Base-by-base conservation (phyloP, 2,329 filamentous ascomycete genomes). In the Passalora sequoiae region DNA sequence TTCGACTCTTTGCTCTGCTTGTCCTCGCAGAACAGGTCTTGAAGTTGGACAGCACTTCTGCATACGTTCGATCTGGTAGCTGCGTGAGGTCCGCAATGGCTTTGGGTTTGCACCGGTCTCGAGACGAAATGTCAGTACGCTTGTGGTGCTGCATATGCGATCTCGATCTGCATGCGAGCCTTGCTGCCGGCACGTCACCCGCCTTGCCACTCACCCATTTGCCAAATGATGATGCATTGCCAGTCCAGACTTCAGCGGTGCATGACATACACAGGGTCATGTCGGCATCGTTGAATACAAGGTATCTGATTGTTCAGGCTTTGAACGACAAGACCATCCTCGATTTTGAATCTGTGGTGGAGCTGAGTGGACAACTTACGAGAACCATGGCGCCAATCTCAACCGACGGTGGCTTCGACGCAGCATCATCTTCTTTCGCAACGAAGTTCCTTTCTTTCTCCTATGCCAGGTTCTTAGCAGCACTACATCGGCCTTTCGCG, bases 81-180 rank as follows among this genome's bases (percentile, higher is more conserved):
- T 27, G 25, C 19, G 43, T 50, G 17, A 40, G 43, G 4, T 38
- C 31, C 4, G 43, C 43, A 22, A 46, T 50, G 44, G 16, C 30
- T 7, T 20, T 44, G 3, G 44, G 44, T n/a, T 21, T 50, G 4
- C 42, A 44, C 20, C 20, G 13, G 9, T 29, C 28, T 16, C 24
- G 35, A 27, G 35, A 16, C 17, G 12, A 22, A n/a, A 19, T 9
- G 10, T 32, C 22, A 13, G 29, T 28, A 31, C 25, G 33, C 15
- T 29, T 50, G n/a, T 50, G 44, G 48, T 36, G 44, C 22, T 21
- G 33, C 5, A 44, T 51, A 10, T 28, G 42, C 6, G 48, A 51
- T 8, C 19, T 51, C 3, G 48, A 51, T 20, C 44, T 45, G 13
- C 38, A 51, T 21, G 48, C 48, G n/a, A 47, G 38, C 19, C 39